A percentile compares a stretch with the other conserved stretches of the same genome.
Evolutionary conservation across 2,329 filamentous ascomycete genomes (phyloP).

Genomic region (Biscogniauxia marginata): DNA sequence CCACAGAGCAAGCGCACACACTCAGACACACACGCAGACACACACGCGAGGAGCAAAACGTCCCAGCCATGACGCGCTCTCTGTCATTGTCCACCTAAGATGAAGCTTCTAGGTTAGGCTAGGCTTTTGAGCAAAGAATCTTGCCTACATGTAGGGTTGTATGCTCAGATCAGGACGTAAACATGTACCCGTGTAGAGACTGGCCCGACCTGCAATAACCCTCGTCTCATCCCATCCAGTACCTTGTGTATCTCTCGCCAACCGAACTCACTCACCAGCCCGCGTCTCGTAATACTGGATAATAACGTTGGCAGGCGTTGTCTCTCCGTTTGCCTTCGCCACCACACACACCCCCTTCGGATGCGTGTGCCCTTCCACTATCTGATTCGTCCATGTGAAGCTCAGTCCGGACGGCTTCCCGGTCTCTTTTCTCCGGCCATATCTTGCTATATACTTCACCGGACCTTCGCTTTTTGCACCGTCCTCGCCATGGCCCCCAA

Average conservation of each 20-base stretch:
- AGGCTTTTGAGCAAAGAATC: no score
- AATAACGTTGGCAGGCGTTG: background rate
- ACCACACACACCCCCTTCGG: constrained; percentile 7
- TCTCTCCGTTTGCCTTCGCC: constrained; percentile 1
- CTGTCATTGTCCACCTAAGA: constrained; percentile 1
- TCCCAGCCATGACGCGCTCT: constrained; percentile 16
- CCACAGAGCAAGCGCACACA: no score
- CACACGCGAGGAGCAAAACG: constrained; percentile 13
- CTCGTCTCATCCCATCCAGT: no score
- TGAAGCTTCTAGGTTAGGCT: no score
- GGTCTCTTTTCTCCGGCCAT: constrained; percentile 15
- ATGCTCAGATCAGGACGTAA: no score
- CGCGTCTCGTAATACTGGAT: no score
- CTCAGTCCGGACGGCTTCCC: constrained; percentile 8
- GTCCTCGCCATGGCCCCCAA: constrained; percentile 38
- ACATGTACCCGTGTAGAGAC: no score
- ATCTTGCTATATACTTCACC: constrained; percentile 12
- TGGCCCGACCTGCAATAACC: no score
- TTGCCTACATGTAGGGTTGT: no score
- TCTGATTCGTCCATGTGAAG: constrained; percentile 17
- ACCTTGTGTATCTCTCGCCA: no score
- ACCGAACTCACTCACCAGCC: no score
- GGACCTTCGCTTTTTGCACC: background rate
- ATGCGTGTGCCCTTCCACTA: constrained; percentile 18
- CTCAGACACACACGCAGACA: no score